Base-by-base conservation (phyloP, 805 yeast species). In the Zygosaccharomyces kombuchaensis region DNA sequence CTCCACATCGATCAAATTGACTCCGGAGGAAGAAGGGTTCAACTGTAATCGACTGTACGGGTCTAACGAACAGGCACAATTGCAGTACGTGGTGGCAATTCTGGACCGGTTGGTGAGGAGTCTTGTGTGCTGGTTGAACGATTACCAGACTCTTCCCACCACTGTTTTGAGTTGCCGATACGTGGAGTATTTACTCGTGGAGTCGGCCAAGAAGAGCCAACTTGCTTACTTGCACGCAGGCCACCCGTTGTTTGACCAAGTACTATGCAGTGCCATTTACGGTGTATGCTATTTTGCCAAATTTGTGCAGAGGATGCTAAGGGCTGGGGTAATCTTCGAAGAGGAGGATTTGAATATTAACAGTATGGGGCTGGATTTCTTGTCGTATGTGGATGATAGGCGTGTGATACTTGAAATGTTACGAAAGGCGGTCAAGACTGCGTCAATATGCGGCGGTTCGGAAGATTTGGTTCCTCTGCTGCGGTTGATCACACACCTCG, bases 111-210 rank as follows among this genome's bases (percentile, higher is more conserved):
- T 88, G 12, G 58, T 82, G 7, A 69, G 77, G 34, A 65, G 77
- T 27, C 69, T 81, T 30, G 74, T 82, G 63, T 70, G 81, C 7
- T 91, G 98, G 98, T 70, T 87, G 34, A 73, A 78, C 45, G 87
- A 87, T 47, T 76, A 83, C 47, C 77, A 62, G 45, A 56, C 90
- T 6, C 67, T 88, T 36, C 77, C 88, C n/a, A 85, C 82, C 17
- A 86, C 91, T 0, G 76, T 91, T 1, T 68, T 88, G 36, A 80
- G 95, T 51, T 84, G 90, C 57, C 68, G 86, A 16, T 83, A 82
- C 56, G 81, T 88, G 17, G 88, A 84, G 54, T 69, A 74, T 16
- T 54, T 82, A n/a, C 60, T 84, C 13, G 60, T 63, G 10, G 65
- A 68, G 35, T 76, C 73, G 45, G 63, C 65, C 2, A 54, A 54